Evolutionary conservation across 2,329 filamentous ascomycete species (phyloP), one percentile per base, ranked within the genome.

Genomic region (Fonsecaea multimorphosa): DNA sequence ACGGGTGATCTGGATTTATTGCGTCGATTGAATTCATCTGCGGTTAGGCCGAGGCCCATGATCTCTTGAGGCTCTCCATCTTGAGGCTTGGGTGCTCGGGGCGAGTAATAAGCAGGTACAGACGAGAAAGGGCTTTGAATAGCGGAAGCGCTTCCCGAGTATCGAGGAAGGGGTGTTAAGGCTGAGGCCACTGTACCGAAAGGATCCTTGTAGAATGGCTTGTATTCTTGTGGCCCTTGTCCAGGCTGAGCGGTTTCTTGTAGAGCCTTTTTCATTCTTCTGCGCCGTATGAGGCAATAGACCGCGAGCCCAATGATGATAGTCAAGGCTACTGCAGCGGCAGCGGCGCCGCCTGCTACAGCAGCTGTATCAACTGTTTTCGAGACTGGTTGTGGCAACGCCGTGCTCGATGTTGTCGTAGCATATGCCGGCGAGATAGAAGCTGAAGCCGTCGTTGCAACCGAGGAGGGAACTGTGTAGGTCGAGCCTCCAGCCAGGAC

Each of bases 1-100:
- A 34, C 61, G 5, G 64, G 64, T 14, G 64, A 53, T 38, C 64
- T 44, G 1, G 67, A 67, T 53, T 54, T 61, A 38, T 24, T 58
- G 2, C 67, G 64, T 5, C 64, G 55, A 32, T 65, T 61, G 60
- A 63, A 69, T 44, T 69, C 63, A 19, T 63, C 64, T 40, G 36
- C 14, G 11, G 58, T 65, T 38, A 69, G 32, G 9, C 64, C 64
- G 24, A 63, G 19, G 14, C 67, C 64, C 64, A 69, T 67, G 22
- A 69, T 66, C 52, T 69, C 67, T 36, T 65, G 64, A 14, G 67
- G 64, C 24, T 64, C 67, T 11, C 52, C 46, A 11, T 64, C 57
- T n/a, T 63, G 61, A 4, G 27, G 12, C 27, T 59, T 64, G n/a
- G n/a, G 16, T 12, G 40, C 34, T n/a, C 36, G 31, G 9, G 44